These are phyloP conservation scores for Sophora flavescens DNA, from an alignment of 306 rosid genomes.

Conservation along the genomic window DNA sequence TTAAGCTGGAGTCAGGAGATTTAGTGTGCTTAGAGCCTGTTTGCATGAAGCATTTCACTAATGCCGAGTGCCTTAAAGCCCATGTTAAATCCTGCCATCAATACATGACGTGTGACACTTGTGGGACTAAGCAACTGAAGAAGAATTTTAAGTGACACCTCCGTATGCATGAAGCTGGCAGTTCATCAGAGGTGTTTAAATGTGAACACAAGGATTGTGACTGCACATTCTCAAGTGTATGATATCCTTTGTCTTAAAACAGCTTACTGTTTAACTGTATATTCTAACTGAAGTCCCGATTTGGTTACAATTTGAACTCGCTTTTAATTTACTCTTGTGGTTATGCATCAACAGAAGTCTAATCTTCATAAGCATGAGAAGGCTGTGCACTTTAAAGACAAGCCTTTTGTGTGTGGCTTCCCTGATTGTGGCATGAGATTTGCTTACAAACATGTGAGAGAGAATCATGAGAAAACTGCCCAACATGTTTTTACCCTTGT, in stretches of 20 bases:
- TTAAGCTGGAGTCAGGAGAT: conserved; percentile 70
- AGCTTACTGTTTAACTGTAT: neutral
- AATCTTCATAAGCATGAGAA: too few species aligned
- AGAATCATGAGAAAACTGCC: too few species aligned
- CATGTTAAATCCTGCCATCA: conserved; percentile 79
- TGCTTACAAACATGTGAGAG: too few species aligned
- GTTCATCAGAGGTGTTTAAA: conserved; percentile 45
- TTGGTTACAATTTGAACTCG: too few species aligned
- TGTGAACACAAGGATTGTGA: conserved; percentile 67
- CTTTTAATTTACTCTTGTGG: too few species aligned
- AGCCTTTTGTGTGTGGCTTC: too few species aligned
- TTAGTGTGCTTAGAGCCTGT: conserved; percentile 73
- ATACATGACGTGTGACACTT: conserved; percentile 66
- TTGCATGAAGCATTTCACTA: conserved; percentile 74
- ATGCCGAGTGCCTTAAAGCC: conserved; percentile 65
- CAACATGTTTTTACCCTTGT: too few species aligned
- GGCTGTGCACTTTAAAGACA: too few species aligned
- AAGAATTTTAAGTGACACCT: conserved; percentile 83
- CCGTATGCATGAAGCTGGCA: conserved; percentile 55
- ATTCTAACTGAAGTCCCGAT: neutral
- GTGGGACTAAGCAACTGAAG: conserved; percentile 71
- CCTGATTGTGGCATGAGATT: too few species aligned
- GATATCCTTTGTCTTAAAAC: conserved; percentile 23
- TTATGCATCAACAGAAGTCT: too few species aligned
- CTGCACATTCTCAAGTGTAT: conserved; percentile 70